phyloP scores from a whole-genome alignment of 2,329 filamentous ascomycete species.

The Fusarium pseudocircinatum region DNA sequence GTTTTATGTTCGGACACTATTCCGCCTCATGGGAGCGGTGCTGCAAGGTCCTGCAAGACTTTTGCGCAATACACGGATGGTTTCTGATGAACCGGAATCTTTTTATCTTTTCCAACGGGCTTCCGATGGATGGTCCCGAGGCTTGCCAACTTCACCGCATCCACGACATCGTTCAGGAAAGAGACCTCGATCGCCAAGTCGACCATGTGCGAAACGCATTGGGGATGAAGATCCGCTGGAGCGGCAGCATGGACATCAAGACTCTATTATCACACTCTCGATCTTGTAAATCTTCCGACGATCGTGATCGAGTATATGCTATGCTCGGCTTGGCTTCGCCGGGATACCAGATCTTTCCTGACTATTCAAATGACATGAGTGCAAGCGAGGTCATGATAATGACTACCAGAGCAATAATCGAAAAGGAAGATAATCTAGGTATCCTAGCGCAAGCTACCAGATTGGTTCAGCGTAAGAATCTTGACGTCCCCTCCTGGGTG shows the following conservation, averaged over 20 bases:
- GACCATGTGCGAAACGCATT: accelerated
- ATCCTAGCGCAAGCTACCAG: accelerated
- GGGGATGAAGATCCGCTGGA: accelerated
- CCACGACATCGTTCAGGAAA: accelerated
- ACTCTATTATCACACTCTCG: accelerated
- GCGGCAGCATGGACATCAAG: accelerated
- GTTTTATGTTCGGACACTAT: accelerated
- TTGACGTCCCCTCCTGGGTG: neutral
- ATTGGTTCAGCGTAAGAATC: accelerated
- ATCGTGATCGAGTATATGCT: neutral
- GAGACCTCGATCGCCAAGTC: accelerated
- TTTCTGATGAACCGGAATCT: no score
- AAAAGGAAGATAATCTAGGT: accelerated
- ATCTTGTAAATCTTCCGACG: neutral
- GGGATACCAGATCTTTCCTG: accelerated
- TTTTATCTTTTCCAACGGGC: no score
- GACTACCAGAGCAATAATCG: neutral
- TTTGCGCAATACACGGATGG: neutral
- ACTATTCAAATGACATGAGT: accelerated
- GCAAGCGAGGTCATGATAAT: accelerated
- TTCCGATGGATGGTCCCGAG: no score
- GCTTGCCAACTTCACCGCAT: neutral
- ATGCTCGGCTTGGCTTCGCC: accelerated
- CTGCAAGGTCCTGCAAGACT: accelerated
- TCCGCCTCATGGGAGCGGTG: accelerated